Percentiles rank a stretch among this genome's conserved stretches.
Conservation (phyloP, 306 rosid species). For the Gillenia trifoliata region DNA sequence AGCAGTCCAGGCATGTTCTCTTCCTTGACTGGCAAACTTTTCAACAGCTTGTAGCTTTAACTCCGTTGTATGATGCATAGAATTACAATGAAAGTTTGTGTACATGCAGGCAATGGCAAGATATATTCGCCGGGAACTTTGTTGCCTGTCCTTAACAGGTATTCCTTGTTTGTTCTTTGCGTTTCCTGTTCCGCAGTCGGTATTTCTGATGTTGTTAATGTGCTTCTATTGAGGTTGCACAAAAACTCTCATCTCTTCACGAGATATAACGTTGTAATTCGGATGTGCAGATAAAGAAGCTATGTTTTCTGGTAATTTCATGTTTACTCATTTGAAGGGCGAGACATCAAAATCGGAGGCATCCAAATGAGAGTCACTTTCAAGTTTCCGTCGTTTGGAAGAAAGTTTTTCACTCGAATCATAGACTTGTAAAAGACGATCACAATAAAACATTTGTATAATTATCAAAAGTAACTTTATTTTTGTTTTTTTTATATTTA, state of each 20-base stretch:
- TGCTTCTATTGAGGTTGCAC: background rate
- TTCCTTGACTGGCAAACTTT: background rate
- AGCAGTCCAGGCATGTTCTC: conserved; percentile 53
- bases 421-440: conserved; percentile 2
- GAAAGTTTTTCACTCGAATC: background rate
- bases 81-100: conserved; percentile 14
- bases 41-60: background rate
- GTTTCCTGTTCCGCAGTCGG: background rate
- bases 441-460: conserved; percentile 1
- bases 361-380: conserved; percentile 18
- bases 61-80: background rate
- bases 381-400: background rate
- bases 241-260: background rate
- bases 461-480: background rate
- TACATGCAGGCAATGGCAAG: conserved; percentile 76
- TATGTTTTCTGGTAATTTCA: conserved; percentile 70
- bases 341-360: conserved; percentile 26
- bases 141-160: conserved; percentile 89
- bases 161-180: background rate
- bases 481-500: background rate
- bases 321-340: conserved; percentile 57
- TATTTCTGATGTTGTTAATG: background rate
- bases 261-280: conserved; percentile 18
- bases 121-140: conserved; percentile 71
- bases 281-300: conserved; percentile 78